These are phyloP conservation scores for Penicillium capsulatum DNA, from an alignment of 2,329 filamentous ascomycete species.

Conservation along the genomic window DNA sequence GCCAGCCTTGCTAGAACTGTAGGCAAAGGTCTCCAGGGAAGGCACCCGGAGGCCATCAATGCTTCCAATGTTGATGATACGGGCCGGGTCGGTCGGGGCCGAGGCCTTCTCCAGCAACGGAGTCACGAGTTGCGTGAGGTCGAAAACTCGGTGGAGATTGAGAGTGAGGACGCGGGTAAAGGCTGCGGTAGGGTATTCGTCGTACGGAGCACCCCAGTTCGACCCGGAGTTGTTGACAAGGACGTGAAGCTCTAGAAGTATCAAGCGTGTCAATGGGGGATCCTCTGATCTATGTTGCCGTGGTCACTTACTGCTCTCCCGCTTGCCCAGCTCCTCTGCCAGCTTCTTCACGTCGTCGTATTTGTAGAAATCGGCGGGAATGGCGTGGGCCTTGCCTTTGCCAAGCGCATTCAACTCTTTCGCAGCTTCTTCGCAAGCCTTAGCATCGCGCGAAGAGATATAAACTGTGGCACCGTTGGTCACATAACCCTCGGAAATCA, in stretches of 20 bases:
- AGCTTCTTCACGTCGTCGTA: conserved; percentile 49
- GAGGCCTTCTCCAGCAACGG: conserved; percentile 46
- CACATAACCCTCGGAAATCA: conserved; percentile 53
- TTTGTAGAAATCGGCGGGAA: conserved; percentile 51
- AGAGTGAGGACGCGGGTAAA: conserved; percentile 56
- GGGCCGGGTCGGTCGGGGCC: conserved; percentile 41
- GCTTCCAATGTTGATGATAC: conserved; percentile 53
- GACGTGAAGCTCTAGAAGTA: conserved; percentile 42
- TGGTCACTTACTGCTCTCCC: conserved; percentile 54
- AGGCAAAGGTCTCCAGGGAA: conserved; percentile 50
- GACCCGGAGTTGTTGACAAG: conserved; percentile 53
- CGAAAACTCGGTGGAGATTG: conserved; percentile 53
- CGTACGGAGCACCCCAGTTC: conserved; percentile 55
- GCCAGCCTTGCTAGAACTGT: conserved; percentile 52
- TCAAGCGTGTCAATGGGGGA: conserved; percentile 1
- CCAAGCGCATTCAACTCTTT: conserved; percentile 49
- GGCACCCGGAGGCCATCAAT: conserved; percentile 54
- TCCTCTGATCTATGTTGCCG: neutral
- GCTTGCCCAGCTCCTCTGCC: conserved; percentile 47
- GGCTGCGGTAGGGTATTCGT: conserved; percentile 54
- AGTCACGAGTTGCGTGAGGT: conserved; percentile 46
- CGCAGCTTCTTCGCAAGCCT: conserved; percentile 47
- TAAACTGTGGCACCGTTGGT: conserved; percentile 52
- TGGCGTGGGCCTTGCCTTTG: conserved; percentile 50
- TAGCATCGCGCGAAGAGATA: conserved; percentile 52